Evolutionary conservation across 2,329 filamentous ascomycete genomes (phyloP).

Genomic region (Aureobasidium pullulans): DNA sequence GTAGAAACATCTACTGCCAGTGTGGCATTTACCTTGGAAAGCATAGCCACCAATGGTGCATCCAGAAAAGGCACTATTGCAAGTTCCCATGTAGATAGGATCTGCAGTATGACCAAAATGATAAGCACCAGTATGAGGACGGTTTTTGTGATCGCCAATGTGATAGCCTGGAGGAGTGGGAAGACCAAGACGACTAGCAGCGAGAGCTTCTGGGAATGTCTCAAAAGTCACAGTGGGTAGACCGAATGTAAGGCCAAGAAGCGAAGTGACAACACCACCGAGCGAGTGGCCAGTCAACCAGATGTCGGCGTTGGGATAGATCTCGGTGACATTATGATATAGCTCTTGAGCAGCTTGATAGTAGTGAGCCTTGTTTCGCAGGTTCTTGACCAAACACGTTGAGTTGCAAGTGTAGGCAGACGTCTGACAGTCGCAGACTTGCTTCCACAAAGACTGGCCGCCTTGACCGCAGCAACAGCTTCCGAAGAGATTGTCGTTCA

Average conservation of each 20-base stretch:
- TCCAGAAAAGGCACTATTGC: conserved; percentile 79
- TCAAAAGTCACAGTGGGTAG: conserved; percentile 88
- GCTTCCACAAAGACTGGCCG: conserved; percentile 79
- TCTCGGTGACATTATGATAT: conserved; percentile 82
- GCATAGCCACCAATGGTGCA: conserved; percentile 92
- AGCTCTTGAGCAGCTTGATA: conserved; percentile 84
- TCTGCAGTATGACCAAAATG: conserved; percentile 96
- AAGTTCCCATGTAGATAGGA: conserved; percentile 87
- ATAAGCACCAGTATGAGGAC: conserved; percentile 67
- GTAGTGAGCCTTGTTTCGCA: conserved; percentile 80
- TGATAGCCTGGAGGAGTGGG: conserved; percentile 75
- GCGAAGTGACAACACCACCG: conserved; percentile 79
- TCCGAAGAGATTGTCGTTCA: conserved; percentile 97
- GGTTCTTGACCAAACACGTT: conserved; percentile 70
- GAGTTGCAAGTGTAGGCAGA: conserved; percentile 85
- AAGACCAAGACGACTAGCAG: conserved; percentile 75
- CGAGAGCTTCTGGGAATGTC: conserved; percentile 82
- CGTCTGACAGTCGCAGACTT: conserved; percentile 88
- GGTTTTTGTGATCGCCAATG: conserved; percentile 61
- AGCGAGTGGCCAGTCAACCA: conserved; percentile 93
- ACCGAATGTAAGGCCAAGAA: conserved; percentile 86
- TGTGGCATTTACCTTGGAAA: conserved; percentile 87
- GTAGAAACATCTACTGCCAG: conserved; percentile 80
- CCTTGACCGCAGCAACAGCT: conserved; percentile 96
- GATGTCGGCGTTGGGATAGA: conserved; percentile 76